phyloP scores from a whole-genome alignment of 495 filamentous ascomycete genomes.

The Hypoxylon lienhwacheense region DNA sequence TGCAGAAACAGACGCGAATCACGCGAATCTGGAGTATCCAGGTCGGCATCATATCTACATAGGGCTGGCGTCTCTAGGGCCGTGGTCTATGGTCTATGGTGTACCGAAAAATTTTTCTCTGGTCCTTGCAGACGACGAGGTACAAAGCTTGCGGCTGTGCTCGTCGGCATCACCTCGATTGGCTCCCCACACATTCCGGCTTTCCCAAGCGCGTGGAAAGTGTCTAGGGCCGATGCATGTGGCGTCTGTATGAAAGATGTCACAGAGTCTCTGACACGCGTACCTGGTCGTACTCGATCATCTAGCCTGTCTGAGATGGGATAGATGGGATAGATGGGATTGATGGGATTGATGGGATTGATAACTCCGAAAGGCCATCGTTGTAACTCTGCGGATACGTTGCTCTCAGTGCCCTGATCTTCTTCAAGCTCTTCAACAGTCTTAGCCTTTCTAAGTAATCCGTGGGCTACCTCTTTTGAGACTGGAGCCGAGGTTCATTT shows the following conservation, averaged over 20 bases:
- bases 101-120: constrained; percentile 29
- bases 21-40: constrained; percentile 18
- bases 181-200: constrained; percentile 28
- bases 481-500: not conserved
- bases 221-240: constrained; percentile 34
- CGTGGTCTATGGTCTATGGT: constrained; percentile 15
- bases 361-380: no score
- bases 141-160: constrained; percentile 32
- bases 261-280: constrained; percentile 16
- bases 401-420: no score
- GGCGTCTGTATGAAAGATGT: constrained; percentile 31
- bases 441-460: not conserved
- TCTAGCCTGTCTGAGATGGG: constrained; percentile 14
- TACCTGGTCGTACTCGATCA: constrained; percentile 8
- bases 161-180: constrained; percentile 37
- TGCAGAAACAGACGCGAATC: constrained; percentile 18
- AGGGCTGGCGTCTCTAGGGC: constrained; percentile 35
- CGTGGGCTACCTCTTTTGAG: constrained; percentile 24
- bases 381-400: no score
- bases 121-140: constrained; percentile 13
- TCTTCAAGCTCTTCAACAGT: no score
- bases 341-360: not conserved
- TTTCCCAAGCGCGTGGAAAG: constrained; percentile 30
- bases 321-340: not conserved
- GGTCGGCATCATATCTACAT: constrained; percentile 27